Percentiles rank a stretch among this genome's conserved stretches.
Evolutionary conservation across 2,329 filamentous ascomycete species (phyloP).

Genomic region (Alternaria longipes): DNA sequence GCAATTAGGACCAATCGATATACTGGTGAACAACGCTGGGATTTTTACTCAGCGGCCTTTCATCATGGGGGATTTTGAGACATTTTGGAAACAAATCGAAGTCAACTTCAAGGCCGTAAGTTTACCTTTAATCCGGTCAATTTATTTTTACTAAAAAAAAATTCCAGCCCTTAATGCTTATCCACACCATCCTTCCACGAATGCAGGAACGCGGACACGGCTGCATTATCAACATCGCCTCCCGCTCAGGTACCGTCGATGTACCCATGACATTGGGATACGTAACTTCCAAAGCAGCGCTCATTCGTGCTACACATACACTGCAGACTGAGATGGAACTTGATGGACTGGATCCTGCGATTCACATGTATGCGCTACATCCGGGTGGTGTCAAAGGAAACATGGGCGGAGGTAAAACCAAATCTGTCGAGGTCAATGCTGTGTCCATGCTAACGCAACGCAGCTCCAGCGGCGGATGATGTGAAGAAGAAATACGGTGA

Average conservation of each 20-base stretch:
- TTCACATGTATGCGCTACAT: constrained; percentile 44
- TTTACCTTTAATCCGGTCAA: neutral
- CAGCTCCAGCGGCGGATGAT: constrained; percentile 33
- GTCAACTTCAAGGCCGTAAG: constrained; percentile 43
- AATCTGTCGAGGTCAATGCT: neutral
- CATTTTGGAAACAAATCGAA: constrained; percentile 44
- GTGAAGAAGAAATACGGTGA: constrained; percentile 42
- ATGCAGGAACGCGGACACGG: constrained; percentile 37
- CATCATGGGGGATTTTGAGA: constrained; percentile 37
- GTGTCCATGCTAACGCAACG: constrained; percentile 10
- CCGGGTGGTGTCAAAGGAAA: constrained; percentile 39
- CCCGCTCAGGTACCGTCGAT: constrained; percentile 40
- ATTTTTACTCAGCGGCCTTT: constrained; percentile 39
- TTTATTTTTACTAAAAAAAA: neutral
- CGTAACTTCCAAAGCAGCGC: constrained; percentile 39
- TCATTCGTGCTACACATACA: constrained; percentile 43
- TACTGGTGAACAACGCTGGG: constrained; percentile 43
- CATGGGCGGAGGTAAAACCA: constrained; percentile 36
- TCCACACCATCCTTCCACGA: constrained; percentile 34
- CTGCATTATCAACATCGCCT: constrained; percentile 46
- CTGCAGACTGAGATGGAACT: constrained; percentile 43
- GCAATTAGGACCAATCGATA: constrained; percentile 34
- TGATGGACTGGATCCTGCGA: constrained; percentile 37
- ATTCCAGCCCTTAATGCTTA: constrained; percentile 36
- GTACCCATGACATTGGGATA: constrained; percentile 46